Base-by-base conservation (phyloP, 371 early-diverging fungal genomes). In the Rhizopus stolonifer region DNA sequence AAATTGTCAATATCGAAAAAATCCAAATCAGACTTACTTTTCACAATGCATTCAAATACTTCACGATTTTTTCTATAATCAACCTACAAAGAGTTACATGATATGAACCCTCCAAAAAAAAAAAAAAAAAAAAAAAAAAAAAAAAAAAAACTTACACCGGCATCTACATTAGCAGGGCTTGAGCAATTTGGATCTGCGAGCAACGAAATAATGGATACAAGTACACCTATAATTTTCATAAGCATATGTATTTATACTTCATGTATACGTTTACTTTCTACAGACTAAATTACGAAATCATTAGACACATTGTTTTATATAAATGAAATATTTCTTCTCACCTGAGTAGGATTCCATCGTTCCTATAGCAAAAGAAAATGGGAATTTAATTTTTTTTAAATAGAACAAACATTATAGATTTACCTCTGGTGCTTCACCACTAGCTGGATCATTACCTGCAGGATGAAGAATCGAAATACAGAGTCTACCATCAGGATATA, bases 131-230 rank as follows among this genome's bases (percentile, higher is more conserved):
- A 38, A 38, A 38, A 15, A 38, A n/a, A 15, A 38, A 15, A 38
- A 38, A 38, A 38, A 15, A 38, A n/a, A 15, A 38, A 15, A 38
- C 7, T 72, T 84, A 78, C 84, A 54, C 70, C 83, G 34, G 70
- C 85, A 67, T 79, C 81, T 22, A 96, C 84, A 67, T 96, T 95
- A 3, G 98, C 99, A 22, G 93, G 92, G 70, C 91, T 90, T 64
- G 94, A 92, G 67, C 90, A 93, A 68, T 99, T 99, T 15, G 99
- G 99, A 65, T 95, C 95, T 15, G 92, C 90, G 32, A 99, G 77
- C 79, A 99, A 83, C 56, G 85, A 85, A 17, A 95, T 85, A 13
- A 99, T 94, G 1, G 89, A 87, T 29, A 97, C 72, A 58, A 96
- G 65, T 47, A 99, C 94, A 66, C 81, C 81, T 74, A 56, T 10